A percentile compares a stretch with the other conserved stretches of the same genome.
These are phyloP conservation scores for Lolium multiflorum DNA, from an alignment of 176 grass and related monocot species.

Conservation along the genomic window DNA sequence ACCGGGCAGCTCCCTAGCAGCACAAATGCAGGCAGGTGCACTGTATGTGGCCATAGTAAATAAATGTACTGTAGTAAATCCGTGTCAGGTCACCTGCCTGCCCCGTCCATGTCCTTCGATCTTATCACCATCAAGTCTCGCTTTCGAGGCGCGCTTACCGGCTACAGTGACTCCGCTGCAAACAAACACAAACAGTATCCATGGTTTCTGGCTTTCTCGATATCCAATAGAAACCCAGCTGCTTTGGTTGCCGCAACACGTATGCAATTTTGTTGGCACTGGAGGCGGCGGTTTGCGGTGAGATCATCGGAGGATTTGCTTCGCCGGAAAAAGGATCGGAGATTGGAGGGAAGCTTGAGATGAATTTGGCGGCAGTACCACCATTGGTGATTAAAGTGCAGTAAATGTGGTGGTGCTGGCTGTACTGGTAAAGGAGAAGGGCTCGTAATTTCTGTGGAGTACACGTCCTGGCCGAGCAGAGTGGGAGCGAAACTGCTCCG, in stretches of 20 bases:
- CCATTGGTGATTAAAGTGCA: not conserved
- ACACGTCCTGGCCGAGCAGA: conserved; percentile 42
- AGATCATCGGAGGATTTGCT: not conserved
- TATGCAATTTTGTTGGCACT: not conserved
- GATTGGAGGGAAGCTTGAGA: not conserved
- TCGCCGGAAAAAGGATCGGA: not conserved
- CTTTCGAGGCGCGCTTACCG: not conserved
- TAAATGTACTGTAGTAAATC: not conserved
- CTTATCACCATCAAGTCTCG: not conserved
- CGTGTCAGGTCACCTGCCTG: not conserved
- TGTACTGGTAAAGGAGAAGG: not conserved
- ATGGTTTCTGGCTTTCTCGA: not conserved
- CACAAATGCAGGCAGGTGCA: not conserved
- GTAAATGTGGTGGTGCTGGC: not conserved
- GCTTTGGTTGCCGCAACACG: not conserved
- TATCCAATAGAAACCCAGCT: not conserved
- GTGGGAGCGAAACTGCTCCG: not conserved
- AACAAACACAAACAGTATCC: not conserved
- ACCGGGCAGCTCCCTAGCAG: not conserved
- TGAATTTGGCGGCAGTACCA: not conserved
- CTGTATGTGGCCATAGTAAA: not conserved
- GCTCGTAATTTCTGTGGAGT: conserved; percentile 32
- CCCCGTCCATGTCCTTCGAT: not conserved
- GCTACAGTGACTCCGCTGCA: not conserved
- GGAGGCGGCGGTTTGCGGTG: not conserved